Base-by-base conservation (phyloP, 805 yeast genomes). In the Blastobotrys attinorum region DNA sequence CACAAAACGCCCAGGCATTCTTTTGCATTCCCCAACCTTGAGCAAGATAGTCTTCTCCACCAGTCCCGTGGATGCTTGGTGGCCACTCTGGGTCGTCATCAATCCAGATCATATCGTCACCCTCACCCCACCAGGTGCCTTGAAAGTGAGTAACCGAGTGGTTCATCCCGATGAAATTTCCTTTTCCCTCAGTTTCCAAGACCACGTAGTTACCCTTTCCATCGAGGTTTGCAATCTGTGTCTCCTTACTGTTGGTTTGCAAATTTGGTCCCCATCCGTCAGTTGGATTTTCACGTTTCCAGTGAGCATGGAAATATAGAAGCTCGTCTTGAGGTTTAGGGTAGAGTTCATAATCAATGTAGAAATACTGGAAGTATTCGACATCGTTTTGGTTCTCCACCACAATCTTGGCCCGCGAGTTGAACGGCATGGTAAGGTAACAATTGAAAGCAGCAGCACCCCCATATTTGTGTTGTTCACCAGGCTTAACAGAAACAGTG, bases 71-170 rank as follows among this genome's bases (percentile, higher is more conserved):
- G 21, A 35, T 35, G 21, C 38, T 35, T 4, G 38, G 38, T 3
- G 38, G 38, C 25, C 38, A 35, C 15, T 35, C 38, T 13, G 22
- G 22, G 25, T 35, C 37, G 6, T 34, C 37, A 13, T 34, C 37
- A 4, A 34, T 17, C 18, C 18, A 34, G 18, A 34, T 34, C 20
- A 34, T 34, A 22, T 34, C 38, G 25, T 35, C 38, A 4, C 38
- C 38, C 25, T 35, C 38, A 6, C 38, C 25, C 38, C 38, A 35
- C 38, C 38, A 35, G 38, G 38, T 20, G 7, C 38, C 25, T 18
- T 35, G 38, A 11, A 17, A 17, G 21, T 35, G 38, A 4, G 22
- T 35, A 16, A 17, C 25, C 3, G 25, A 18, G n/a, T 21, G 38
- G 21, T 35, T 35, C 6, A 23, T 21, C 7, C 38, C 25, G 22